Conservation (phyloP, 179 eudicot species). For the Dionaea muscipula region DNA sequence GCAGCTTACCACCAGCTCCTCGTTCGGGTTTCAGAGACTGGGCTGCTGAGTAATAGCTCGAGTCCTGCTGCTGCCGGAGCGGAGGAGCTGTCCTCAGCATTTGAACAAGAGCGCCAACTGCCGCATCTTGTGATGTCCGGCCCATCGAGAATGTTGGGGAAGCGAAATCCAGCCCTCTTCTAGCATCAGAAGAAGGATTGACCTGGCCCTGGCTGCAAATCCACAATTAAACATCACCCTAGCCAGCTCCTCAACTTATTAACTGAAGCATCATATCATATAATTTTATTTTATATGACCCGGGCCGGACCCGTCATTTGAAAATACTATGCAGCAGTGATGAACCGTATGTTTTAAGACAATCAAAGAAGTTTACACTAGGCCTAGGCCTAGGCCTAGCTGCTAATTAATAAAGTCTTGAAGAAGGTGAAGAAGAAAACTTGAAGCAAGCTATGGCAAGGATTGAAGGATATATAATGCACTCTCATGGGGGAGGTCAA, state of each 20-base stretch:
- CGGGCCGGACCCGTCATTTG: too few relatives aligned
- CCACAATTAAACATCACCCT: constrained; percentile 3
- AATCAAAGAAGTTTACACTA: too few relatives aligned
- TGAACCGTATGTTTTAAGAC: too few relatives aligned
- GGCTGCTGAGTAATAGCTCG: constrained; percentile 43
- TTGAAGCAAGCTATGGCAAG: too few relatives aligned
- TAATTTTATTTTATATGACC: too few relatives aligned
- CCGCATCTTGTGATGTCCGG: constrained; percentile 77
- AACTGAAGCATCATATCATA: too few relatives aligned
- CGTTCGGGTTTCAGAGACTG: constrained; percentile 28
- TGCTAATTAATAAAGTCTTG: too few relatives aligned
- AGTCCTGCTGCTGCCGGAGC: constrained; percentile 63
- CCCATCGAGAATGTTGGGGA: constrained; percentile 31
- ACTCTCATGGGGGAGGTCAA: too few relatives aligned
- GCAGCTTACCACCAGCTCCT: constrained; percentile 23
- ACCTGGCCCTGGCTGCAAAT: constrained; percentile 36
- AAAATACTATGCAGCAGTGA: too few relatives aligned
- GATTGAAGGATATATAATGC: too few relatives aligned
- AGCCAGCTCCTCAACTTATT: not conserved
- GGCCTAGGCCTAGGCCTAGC: too few relatives aligned
- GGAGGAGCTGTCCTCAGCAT: constrained; percentile 86
- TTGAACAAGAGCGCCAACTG: constrained; percentile 77
- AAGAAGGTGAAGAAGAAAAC: too few relatives aligned
- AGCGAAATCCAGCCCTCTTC: constrained; percentile 32
- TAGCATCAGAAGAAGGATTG: constrained; percentile 38